A percentile compares a stretch with the other conserved stretches of the same genome.
Evolutionary conservation across 148 eudicot species (phyloP).

Genomic region (Rhododendron mucronatum): DNA sequence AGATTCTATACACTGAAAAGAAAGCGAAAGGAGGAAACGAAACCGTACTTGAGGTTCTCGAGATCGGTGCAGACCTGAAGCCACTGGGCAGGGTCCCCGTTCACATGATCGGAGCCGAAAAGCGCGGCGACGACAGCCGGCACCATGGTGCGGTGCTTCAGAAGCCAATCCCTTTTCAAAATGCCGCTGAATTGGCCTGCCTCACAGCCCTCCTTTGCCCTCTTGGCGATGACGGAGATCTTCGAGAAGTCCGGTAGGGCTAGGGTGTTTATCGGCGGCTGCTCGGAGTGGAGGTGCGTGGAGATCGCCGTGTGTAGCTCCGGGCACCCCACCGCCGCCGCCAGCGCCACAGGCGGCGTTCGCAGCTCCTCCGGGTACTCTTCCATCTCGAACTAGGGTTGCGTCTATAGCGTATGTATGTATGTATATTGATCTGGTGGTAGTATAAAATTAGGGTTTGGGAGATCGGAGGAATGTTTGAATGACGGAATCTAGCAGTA

Average conservation of each 20-base stretch:
- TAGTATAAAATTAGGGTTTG: neutral
- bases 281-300: slow-evolving; percentile 64
- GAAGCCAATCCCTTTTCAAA: slow-evolving; percentile 74
- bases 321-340: slow-evolving; percentile 57
- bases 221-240: slow-evolving; percentile 48
- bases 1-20: neutral
- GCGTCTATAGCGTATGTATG: neutral
- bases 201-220: slow-evolving; percentile 16
- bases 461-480: neutral
- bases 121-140: slow-evolving; percentile 75
- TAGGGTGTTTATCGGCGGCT: slow-evolving; percentile 86
- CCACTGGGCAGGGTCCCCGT: slow-evolving; percentile 94
- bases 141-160: slow-evolving; percentile 77
- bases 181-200: slow-evolving; percentile 38
- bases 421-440: no score
- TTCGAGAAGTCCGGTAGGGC: slow-evolving; percentile 88
- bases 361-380: slow-evolving; percentile 89
- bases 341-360: slow-evolving; percentile 84
- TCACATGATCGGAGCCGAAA: slow-evolving; percentile 49
- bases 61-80: slow-evolving; percentile 72
- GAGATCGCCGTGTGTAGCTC: slow-evolving; percentile 72
- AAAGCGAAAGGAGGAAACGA: neutral
- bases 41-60: slow-evolving; percentile 69
- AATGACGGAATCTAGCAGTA: neutral
- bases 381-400: slow-evolving; percentile 45